A percentile compares a stretch with the other conserved stretches of the same genome.
Conservation (phyloP, 306 rosid genomes). For the Dryas alaskensis region DNA sequence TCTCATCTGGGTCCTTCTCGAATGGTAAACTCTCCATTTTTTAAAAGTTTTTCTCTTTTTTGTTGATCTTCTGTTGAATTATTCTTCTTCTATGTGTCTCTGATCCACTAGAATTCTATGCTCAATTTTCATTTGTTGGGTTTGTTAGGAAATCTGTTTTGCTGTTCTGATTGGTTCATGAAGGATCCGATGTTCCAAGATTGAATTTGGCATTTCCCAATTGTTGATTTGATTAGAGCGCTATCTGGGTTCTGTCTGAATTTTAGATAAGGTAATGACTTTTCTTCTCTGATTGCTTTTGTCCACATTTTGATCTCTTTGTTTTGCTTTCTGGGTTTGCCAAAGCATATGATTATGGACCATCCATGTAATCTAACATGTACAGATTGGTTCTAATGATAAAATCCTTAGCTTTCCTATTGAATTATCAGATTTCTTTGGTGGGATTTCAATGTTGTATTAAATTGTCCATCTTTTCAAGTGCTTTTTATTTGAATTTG, state of each 20-base stretch:
- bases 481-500: slow-evolving; percentile 5
- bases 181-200: slow-evolving; percentile 65
- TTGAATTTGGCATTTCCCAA: slow-evolving; percentile 51
- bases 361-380: not conserved
- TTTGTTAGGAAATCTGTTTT: slow-evolving; percentile 39
- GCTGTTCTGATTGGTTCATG: slow-evolving; percentile 42
- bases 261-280: slow-evolving; percentile 50
- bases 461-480: slow-evolving; percentile 20
- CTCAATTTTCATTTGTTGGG: slow-evolving; percentile 25
- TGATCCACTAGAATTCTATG: slow-evolving; percentile 39
- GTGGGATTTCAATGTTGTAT: slow-evolving; percentile 28
- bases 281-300: slow-evolving; percentile 27
- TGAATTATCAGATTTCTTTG: slow-evolving; percentile 31
- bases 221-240: slow-evolving; percentile 56
- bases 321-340: slow-evolving; percentile 19
- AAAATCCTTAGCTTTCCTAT: slow-evolving; percentile 20
- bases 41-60: slow-evolving; percentile 11
- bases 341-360: slow-evolving; percentile 20
- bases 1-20: slow-evolving; percentile 45
- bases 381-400: slow-evolving; percentile 31
- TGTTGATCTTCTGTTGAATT: slow-evolving; percentile 18
- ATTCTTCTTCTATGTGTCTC: slow-evolving; percentile 21
- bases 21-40: slow-evolving; percentile 55
- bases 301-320: slow-evolving; percentile 57
- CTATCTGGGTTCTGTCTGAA: slow-evolving; percentile 55